Evolutionary conservation across 352 stramenopile species (phyloP), one percentile per base, ranked within the genome.

Genomic region (Globisporangium emineosum): DNA sequence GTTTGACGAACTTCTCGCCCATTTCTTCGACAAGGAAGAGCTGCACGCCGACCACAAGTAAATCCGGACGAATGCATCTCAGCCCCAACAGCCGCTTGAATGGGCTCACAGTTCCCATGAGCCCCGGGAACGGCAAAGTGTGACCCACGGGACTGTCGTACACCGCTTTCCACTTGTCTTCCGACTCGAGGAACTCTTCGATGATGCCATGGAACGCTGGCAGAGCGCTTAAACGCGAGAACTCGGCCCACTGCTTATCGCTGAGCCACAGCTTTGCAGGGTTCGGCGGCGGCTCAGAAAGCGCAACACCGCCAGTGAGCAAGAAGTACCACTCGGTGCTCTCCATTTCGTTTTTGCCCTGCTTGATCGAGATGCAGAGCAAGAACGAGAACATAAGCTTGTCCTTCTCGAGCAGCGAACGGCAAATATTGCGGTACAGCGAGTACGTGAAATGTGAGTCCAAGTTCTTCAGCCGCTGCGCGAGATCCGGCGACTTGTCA

Each of bases 351-450:
- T 81, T 69, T 54, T 86, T 84, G 43, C 83, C 82, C 67, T 92
- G 79, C 66, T 93, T 91, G 75, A 97, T 96, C 2, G 83, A 90
- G 49, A 93, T 86, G 21, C 86, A 96, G 12, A 97, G 68, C 60
- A 97, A 55, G 64, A 97, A 98, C 1, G 90, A 94, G 57, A 97
- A 98, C 74, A 98, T 92, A 32, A 98, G 81, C 57, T 98, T 98
- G 72, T 97, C 92, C 66, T 97, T 97, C 56, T 98, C 92, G 23
- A 98, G 72, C 29, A 98, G 74, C 23, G 90, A 97, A 30, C 91
- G 90, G 65, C 91, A 98, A 49, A 98, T 91, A 66, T 97, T 97
- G 51, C 88, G 75, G 72, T 98, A 98, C 0, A 98, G 74, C 43
- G 91, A 95, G 62, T 96, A 97, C 19, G 86, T 97, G 71, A 98